Conservation (phyloP, 2,329 filamentous ascomycete genomes). For the Aspergillus tanneri region DNA sequence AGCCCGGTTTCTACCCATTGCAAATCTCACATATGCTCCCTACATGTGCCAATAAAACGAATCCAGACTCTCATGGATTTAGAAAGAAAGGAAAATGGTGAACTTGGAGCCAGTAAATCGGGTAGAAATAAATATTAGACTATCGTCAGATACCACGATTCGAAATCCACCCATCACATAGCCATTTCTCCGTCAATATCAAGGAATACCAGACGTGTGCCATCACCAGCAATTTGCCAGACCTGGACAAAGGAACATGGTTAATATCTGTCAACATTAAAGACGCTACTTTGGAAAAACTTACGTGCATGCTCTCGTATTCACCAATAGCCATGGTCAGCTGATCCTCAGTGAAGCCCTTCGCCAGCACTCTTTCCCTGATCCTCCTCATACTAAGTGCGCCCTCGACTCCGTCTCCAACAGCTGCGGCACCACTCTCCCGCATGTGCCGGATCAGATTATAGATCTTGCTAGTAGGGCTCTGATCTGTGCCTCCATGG, state of each 20-base stretch:
- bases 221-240: conserved; percentile 74
- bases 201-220: conserved; percentile 70
- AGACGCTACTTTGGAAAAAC: conserved; percentile 43
- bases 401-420: conserved; percentile 68
- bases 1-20: conserved; percentile 8
- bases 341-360: conserved; percentile 95
- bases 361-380: conserved; percentile 86
- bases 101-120: background rate
- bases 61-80: background rate
- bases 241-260: conserved; percentile 51
- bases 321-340: conserved; percentile 83
- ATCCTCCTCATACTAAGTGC: conserved; percentile 88
- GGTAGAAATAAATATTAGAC: conserved; percentile 5
- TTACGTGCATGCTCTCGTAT: conserved; percentile 85
- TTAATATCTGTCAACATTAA: conserved; percentile 38
- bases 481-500: conserved; percentile 64
- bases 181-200: conserved; percentile 58
- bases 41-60: background rate
- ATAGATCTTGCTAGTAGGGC: conserved; percentile 86
- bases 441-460: conserved; percentile 87
- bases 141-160: conserved; percentile 5
- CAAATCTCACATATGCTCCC: conserved; percentile 1
- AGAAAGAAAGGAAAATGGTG: background rate
- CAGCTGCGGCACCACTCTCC: conserved; percentile 76
- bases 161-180: conserved; percentile 26